These are phyloP conservation scores for Aspergillus cavernicola DNA, from an alignment of 495 filamentous ascomycete species.

Conservation along the genomic window DNA sequence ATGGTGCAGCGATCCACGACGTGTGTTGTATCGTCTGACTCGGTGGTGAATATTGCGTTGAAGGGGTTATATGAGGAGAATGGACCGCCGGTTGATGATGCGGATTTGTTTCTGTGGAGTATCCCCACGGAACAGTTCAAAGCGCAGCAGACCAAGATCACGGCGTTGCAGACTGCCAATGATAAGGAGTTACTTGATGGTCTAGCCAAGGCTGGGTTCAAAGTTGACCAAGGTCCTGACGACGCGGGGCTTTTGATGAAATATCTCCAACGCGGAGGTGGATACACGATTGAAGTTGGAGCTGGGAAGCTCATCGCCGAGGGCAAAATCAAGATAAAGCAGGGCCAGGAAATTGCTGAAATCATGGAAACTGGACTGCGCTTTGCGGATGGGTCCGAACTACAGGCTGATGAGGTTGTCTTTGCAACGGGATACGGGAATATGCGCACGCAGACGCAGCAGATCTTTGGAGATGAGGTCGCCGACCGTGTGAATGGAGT, in stretches of 20 bases:
- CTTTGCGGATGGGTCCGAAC: conserved; percentile 62
- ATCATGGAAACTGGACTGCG: conserved; percentile 57
- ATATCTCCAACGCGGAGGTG: conserved; percentile 71
- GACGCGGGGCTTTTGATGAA: conserved; percentile 66
- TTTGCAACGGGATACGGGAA: conserved; percentile 83
- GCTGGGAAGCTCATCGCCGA: conserved; percentile 67
- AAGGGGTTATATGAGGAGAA: conserved; percentile 60
- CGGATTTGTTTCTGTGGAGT: conserved; percentile 56
- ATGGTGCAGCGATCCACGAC: conserved; percentile 78
- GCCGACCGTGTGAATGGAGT: conserved; percentile 63
- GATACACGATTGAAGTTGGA: conserved; percentile 78
- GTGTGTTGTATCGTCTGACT: conserved; percentile 59
- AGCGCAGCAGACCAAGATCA: conserved; percentile 51
- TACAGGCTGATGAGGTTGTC: conserved; percentile 77
- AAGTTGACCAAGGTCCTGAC: conserved; percentile 62
- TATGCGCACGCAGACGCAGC: conserved; percentile 60
- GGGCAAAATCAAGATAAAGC: conserved; percentile 73
- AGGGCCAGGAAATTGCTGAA: conserved; percentile 60
- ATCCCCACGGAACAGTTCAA: conserved; percentile 57
- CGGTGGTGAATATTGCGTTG: conserved; percentile 50
- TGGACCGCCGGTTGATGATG: conserved; percentile 53
- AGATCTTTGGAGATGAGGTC: conserved; percentile 67
- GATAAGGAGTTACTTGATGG: conserved; percentile 55
- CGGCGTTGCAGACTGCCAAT: conserved; percentile 38
- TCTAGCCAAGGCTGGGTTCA: conserved; percentile 63